These are phyloP conservation scores for Plasmodium knowlesi DNA, from an alignment of 169 alveolate species.

Conservation along the genomic window DNA sequence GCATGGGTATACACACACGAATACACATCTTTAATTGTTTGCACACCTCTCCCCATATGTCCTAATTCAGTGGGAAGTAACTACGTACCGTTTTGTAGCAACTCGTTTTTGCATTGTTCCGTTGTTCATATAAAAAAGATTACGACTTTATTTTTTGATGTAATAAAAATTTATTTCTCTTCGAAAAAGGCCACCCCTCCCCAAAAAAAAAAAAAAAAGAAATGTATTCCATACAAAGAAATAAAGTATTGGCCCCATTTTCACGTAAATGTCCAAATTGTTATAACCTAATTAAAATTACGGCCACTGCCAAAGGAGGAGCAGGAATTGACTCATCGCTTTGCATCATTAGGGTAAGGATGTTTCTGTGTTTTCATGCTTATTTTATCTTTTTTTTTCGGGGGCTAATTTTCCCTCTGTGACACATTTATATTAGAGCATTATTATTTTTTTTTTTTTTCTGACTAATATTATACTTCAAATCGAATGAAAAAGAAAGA, in stretches of 20 bases:
- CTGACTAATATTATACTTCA: background rate
- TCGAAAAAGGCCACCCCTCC: background rate
- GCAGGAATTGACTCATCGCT: background rate
- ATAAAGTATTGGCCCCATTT: slow-evolving; percentile 12
- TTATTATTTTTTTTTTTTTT: background rate
- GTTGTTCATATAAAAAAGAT: slow-evolving; percentile 43
- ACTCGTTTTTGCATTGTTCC: slow-evolving; percentile 39
- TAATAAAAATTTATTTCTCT: slow-evolving; percentile 42
- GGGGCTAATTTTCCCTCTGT: too few species aligned
- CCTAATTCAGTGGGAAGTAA: slow-evolving; percentile 72
- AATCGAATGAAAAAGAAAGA: too few species aligned
- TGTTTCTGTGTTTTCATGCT: background rate
- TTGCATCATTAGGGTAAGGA: background rate
- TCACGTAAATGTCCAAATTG: slow-evolving; percentile 3
- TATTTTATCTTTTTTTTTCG: background rate
- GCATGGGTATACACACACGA: background rate
- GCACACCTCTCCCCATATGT: slow-evolving; percentile 23
- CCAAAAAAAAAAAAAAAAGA: background rate
- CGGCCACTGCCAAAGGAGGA: background rate
- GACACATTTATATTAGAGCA: too few species aligned
- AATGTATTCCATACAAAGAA: slow-evolving; percentile 14
- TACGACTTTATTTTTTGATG: slow-evolving; percentile 24
- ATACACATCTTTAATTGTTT: slow-evolving; percentile 68
- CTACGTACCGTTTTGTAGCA: slow-evolving; percentile 47
- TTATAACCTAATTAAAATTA: slow-evolving; percentile 40